These are phyloP conservation scores for Suzukiozyma palmioleophila DNA, from an alignment of 1,139 yeast species.

Conservation along the genomic window DNA sequence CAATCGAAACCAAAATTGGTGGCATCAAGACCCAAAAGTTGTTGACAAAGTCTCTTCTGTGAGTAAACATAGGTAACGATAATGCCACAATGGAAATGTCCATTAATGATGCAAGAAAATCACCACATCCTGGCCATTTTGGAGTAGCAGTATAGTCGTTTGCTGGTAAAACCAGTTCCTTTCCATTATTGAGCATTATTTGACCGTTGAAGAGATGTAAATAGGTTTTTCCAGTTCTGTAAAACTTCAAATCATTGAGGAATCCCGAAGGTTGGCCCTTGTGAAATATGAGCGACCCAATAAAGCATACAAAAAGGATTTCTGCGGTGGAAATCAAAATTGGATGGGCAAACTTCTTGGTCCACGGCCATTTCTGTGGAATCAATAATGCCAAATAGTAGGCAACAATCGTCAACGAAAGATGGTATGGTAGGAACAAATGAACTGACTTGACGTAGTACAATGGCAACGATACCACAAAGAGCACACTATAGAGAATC, in stretches of 20 bases:
- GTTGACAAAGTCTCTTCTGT: conserved; percentile 56
- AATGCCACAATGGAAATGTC: conserved; percentile 74
- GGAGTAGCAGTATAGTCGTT: conserved; percentile 33
- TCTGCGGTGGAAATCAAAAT: conserved; percentile 61
- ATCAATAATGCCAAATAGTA: conserved; percentile 50
- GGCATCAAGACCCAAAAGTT: conserved; percentile 58
- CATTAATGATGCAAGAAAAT: conserved; percentile 63
- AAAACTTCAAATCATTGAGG: conserved; percentile 46
- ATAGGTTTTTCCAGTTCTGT: conserved; percentile 69
- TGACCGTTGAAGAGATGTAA: conserved; percentile 48
- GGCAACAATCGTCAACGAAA: conserved; percentile 54
- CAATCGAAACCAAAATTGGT: conserved; percentile 55
- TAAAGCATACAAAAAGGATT: conserved; percentile 57
- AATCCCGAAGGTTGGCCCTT: conserved; percentile 42
- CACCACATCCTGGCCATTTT: conserved; percentile 79
- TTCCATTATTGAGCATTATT: conserved; percentile 26
- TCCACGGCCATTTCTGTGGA: conserved; percentile 42
- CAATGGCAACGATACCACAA: conserved; percentile 53
- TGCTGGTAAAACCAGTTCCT: conserved; percentile 9
- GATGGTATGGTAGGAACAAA: conserved; percentile 58
- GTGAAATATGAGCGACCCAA: conserved; percentile 53
- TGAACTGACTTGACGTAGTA: conserved; percentile 44
- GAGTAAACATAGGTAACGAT: conserved; percentile 74
- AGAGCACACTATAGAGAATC: conserved; percentile 42
- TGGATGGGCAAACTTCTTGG: conserved; percentile 61